These are phyloP conservation scores for Coemansia sp. DNA, from an alignment of 192 early-diverging fungal species.

Conservation along the genomic window DNA sequence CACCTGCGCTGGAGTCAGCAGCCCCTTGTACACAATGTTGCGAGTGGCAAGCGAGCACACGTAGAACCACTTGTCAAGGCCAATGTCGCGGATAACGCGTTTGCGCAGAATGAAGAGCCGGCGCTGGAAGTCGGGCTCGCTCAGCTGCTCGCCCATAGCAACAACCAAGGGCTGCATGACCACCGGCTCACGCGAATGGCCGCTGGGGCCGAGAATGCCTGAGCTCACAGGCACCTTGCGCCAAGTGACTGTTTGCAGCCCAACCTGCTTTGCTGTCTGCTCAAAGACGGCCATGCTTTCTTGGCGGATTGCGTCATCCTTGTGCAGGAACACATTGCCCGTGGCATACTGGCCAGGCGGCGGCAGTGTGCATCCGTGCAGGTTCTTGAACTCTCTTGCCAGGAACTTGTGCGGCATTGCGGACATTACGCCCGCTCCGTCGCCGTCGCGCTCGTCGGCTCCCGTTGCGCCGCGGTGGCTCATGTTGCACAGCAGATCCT, in stretches of 20 bases:
- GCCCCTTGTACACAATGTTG: conserved; percentile 97
- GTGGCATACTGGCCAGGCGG: conserved; percentile 85
- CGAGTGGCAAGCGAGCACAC: conserved; percentile 92
- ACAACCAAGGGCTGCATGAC: conserved; percentile 93
- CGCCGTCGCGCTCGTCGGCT: conserved; percentile 93
- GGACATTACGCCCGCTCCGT: conserved; percentile 98
- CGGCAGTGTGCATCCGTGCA: conserved; percentile 66
- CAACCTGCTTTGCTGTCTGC: conserved; percentile 69
- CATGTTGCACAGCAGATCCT: conserved; percentile 96
- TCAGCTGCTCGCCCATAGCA: conserved; percentile 43
- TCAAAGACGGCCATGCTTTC: conserved; percentile 79
- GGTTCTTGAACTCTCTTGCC: conserved; percentile 59
- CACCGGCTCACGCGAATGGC: conserved; percentile 85
- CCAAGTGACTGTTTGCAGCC: conserved; percentile 85
- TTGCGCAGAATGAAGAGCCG: conserved; percentile 90
- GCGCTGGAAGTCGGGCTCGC: conserved; percentile 67
- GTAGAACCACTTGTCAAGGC: conserved; percentile 91
- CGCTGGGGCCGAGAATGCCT: conserved; percentile 85
- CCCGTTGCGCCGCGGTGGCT: conserved; percentile 95
- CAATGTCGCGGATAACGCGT: conserved; percentile 82
- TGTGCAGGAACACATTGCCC: conserved; percentile 92
- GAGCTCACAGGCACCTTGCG: conserved; percentile 82
- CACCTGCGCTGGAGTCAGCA: conserved; percentile 91
- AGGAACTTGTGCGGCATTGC: conserved; percentile 92
- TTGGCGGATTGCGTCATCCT: conserved; percentile 61